A percentile compares a stretch with the other conserved stretches of the same genome.
phyloP scores from a whole-genome alignment of 169 alveolate species.

The Cryptosporidium sp. region DNA sequence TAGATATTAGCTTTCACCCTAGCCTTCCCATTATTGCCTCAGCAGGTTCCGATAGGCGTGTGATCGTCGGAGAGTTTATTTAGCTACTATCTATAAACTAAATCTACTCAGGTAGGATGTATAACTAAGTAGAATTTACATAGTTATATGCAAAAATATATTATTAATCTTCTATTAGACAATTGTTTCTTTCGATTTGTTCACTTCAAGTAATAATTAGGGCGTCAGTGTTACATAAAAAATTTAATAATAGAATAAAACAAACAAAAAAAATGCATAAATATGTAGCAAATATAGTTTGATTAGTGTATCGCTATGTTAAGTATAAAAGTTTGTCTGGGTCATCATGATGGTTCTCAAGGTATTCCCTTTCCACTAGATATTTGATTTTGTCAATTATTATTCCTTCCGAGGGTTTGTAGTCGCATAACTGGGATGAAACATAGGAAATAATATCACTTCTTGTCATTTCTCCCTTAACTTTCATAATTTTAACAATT shows the following conservation, averaged over 20 bases:
- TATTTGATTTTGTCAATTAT: slow-evolving; percentile 25
- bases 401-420: not conserved
- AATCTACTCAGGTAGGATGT: not conserved
- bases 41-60: slow-evolving; percentile 63
- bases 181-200: not conserved
- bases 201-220: not conserved
- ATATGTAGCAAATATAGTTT: no score
- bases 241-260: no score
- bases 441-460: slow-evolving; percentile 77
- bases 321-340: slow-evolving; percentile 19
- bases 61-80: slow-evolving; percentile 46
- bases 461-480: slow-evolving; percentile 80
- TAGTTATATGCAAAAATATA: not conserved
- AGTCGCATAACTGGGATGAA: slow-evolving; percentile 10
- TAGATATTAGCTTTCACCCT: slow-evolving; percentile 63
- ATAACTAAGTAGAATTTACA: not conserved
- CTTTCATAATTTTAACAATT: slow-evolving; percentile 91
- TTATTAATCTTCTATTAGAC: not conserved
- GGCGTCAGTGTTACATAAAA: not conserved
- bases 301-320: not conserved
- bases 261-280: not conserved
- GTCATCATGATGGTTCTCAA: slow-evolving; percentile 34
- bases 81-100: not conserved
- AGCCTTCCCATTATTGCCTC: slow-evolving; percentile 68
- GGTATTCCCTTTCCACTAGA: slow-evolving; percentile 52